Conservation (phyloP, 2,329 filamentous ascomycete genomes). For the Sporothrix pallida region DNA sequence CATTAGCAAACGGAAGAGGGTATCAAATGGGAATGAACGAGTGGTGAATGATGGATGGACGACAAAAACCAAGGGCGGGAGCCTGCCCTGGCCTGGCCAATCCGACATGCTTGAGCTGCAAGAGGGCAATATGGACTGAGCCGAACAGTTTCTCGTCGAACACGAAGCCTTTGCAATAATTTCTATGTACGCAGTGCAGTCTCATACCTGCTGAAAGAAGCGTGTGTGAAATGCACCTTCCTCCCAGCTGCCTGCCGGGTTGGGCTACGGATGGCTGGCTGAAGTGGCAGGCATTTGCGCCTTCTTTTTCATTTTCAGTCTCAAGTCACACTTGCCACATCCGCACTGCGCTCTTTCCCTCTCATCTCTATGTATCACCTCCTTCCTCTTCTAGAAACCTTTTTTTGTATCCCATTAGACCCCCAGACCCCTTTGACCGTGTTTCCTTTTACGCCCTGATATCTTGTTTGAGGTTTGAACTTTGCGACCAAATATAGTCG, state of each 20-base stretch:
- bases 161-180: neutral
- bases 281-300: constrained; percentile 15
- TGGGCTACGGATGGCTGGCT: neutral
- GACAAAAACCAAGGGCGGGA: neutral
- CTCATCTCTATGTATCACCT: neutral
- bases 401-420: too few species aligned
- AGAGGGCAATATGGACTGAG: neutral
- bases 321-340: constrained; percentile 22
- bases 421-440: too few species aligned
- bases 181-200: too few species aligned
- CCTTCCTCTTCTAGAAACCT: constrained; percentile 9
- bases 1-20: constrained; percentile 1
- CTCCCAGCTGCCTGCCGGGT: neutral
- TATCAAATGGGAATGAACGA: neutral
- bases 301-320: constrained; percentile 15
- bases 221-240: neutral
- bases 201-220: neutral
- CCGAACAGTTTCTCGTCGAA: neutral
- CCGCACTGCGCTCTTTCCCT: constrained; percentile 2
- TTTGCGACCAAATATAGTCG: too few species aligned
- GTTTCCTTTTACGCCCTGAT: neutral
- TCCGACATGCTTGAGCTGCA: neutral
- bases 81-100: neutral
- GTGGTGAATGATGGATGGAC: neutral
- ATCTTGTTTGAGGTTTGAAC: too few species aligned